Percentiles rank a stretch among this genome's conserved stretches.
Conservation (phyloP, 495 filamentous ascomycete genomes). For the Cetradonia linearis region DNA sequence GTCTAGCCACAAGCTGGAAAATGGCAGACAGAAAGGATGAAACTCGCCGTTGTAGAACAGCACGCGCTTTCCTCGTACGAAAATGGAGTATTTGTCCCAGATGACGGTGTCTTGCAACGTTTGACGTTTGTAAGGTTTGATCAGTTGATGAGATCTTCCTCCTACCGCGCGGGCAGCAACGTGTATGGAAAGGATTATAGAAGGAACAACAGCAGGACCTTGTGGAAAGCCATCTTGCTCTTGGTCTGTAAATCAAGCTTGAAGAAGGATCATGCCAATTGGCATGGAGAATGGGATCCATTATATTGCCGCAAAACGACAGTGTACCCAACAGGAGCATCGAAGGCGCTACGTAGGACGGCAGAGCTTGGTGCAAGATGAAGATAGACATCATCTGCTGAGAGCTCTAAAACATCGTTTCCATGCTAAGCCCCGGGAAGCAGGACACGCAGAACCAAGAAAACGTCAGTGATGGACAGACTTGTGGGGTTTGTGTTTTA, state of each 20-base stretch:
- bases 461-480: too few species aligned
- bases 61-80: slow-evolving; percentile 58
- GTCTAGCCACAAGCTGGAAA: slow-evolving; percentile 61
- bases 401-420: neutral
- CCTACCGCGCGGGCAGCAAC: slow-evolving; percentile 22
- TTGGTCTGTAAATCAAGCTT: neutral
- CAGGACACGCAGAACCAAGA: neutral
- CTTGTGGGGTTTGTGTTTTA: too few species aligned
- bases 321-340: neutral
- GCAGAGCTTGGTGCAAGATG: neutral
- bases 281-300: neutral
- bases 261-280: neutral
- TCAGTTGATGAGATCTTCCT: slow-evolving; percentile 23
- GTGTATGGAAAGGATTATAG: slow-evolving; percentile 12
- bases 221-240: neutral
- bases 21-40: slow-evolving; percentile 64
- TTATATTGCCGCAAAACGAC: neutral
- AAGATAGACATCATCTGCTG: neutral
- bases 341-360: neutral
- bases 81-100: slow-evolving; percentile 66
- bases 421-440: neutral
- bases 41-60: slow-evolving; percentile 67
- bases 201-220: neutral
- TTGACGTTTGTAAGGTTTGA: slow-evolving; percentile 29
- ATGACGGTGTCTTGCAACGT: slow-evolving; percentile 44